Evolutionary conservation across 2,329 filamentous ascomycete species (phyloP), one percentile per base, ranked within the genome.

Genomic region (Neophaeococcomyces aloes): DNA sequence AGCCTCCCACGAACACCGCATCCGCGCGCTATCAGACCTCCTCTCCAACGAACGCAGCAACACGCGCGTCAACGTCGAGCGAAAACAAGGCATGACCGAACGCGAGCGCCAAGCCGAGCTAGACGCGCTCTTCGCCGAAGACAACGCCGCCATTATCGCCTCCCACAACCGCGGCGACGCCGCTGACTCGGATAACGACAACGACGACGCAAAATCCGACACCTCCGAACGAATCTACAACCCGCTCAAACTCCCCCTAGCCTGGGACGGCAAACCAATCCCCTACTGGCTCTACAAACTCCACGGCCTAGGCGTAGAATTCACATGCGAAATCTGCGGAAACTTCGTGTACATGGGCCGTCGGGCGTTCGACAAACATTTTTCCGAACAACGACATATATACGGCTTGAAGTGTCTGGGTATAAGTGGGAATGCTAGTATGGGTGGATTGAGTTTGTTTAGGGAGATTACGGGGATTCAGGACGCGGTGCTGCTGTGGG

Each of bases 311-410:
- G 91, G 91, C 7, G 87, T 94, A 10, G 91, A 98, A 56, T 94
- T 95, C 54, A 75, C 83, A 0, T 98, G 91, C 69, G 89, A 98
- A 61, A 86, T 98, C 45, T 98, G 91, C 59, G 91, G 91, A 44
- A 96, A 96, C 64, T 95, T 87, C 58, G 87, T 95, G n/a, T 96
- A 96, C 68, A 95, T 94, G 83, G 91, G 91, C 13, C 76, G 91
- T 18, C 78, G 91, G 38, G 88, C 88, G 1, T 98, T 95, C 56
- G 91, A 98, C 61, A 98, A 98, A 70, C 91, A 98, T 63, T 98
- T 98, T 67, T 93, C 88, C 54, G 91, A 98, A 63, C 80, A 85
- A 7, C 73, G 87, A 42, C 91, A 98, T 60, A 83, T 96, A 38
- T 91, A 94, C 59, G 91, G 91, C 1, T 68, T 98, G 53, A 91